A percentile compares a stretch with the other conserved stretches of the same genome.
Evolutionary conservation across 2,329 filamentous ascomycete genomes (phyloP).

Genomic region (Davidsoniella australis): DNA sequence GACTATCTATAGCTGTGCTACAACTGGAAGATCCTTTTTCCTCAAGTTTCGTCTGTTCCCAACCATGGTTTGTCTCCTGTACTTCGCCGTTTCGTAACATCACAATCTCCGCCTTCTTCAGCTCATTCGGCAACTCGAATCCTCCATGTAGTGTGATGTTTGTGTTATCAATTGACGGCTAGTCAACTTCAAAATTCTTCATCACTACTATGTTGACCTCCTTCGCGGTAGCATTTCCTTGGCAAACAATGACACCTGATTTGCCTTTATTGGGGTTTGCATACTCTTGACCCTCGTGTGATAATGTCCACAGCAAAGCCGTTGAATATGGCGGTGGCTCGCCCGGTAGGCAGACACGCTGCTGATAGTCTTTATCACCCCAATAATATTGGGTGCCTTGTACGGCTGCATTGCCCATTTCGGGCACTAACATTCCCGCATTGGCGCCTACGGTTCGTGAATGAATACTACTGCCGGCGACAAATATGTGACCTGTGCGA

Average conservation of each 20-base stretch:
- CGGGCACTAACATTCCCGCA: neutral
- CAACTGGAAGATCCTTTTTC: neutral
- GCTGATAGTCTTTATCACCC: slow-evolving; percentile 2
- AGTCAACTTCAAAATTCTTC: slow-evolving; percentile 9
- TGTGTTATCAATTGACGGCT: slow-evolving; percentile 6
- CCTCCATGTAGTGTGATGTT: slow-evolving; percentile 9
- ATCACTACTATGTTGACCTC: slow-evolving; percentile 3
- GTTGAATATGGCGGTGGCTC: neutral
- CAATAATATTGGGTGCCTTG: slow-evolving; percentile 7
- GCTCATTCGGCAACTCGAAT: slow-evolving; percentile 6
- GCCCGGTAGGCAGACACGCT: neutral
- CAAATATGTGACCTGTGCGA: neutral
- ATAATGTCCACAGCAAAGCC: slow-evolving; percentile 5
- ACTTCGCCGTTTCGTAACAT: slow-evolving; percentile 1
- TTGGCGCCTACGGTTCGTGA: neutral
- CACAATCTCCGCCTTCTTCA: slow-evolving; percentile 2
- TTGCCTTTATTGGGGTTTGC: slow-evolving; percentile 1
- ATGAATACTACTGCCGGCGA: slow-evolving; percentile 2
- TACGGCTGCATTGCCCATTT: slow-evolving; percentile 4
- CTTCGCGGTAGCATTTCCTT: neutral
- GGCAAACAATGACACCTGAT: slow-evolving; percentile 2
- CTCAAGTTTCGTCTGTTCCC: neutral
- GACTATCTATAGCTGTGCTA: neutral
- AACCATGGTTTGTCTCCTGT: neutral
- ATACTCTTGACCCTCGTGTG: slow-evolving; percentile 3